Evolutionary conservation across 192 early-diverging fungal species (phyloP).

Genomic region (Backusella parvicylindrica): DNA sequence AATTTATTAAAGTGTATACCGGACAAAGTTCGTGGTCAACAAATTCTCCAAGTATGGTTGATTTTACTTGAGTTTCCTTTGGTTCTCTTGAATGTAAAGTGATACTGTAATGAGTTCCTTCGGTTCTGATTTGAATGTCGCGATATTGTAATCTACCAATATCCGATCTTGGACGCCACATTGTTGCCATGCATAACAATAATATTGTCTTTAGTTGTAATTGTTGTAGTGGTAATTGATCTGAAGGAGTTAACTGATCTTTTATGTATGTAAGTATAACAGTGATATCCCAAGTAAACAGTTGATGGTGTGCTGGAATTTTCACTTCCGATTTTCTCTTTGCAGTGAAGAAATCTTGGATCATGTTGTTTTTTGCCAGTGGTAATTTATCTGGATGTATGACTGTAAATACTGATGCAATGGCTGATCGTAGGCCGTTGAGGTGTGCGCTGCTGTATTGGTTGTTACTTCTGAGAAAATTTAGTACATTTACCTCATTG

Average conservation of each 20-base stretch:
- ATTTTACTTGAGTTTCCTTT: not conserved
- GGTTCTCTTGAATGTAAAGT: not conserved
- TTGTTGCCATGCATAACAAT: not conserved
- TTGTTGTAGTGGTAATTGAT: not conserved
- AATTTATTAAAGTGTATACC: not conserved
- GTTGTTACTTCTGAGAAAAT: too few relatives aligned
- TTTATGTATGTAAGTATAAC: not conserved
- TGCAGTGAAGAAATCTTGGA: not conserved
- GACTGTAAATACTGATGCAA: not conserved
- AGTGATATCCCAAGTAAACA: not conserved
- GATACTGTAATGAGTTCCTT: not conserved
- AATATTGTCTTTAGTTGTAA: not conserved
- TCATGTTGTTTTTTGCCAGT: not conserved
- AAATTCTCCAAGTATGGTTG: not conserved
- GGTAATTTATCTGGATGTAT: not conserved
- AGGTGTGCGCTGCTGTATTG: not conserved
- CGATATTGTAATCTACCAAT: slow-evolving; percentile 6
- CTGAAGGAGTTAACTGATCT: not conserved
- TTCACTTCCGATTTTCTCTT: not conserved
- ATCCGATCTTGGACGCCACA: slow-evolving; percentile 9
- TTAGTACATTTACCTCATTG: too few relatives aligned
- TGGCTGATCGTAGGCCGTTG: not conserved
- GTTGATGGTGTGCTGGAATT: not conserved
- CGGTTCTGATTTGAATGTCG: not conserved
- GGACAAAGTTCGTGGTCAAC: not conserved